These are phyloP conservation scores for Eucalyptus globulus DNA, from an alignment of 345 rosid species.

Conservation along the genomic window DNA sequence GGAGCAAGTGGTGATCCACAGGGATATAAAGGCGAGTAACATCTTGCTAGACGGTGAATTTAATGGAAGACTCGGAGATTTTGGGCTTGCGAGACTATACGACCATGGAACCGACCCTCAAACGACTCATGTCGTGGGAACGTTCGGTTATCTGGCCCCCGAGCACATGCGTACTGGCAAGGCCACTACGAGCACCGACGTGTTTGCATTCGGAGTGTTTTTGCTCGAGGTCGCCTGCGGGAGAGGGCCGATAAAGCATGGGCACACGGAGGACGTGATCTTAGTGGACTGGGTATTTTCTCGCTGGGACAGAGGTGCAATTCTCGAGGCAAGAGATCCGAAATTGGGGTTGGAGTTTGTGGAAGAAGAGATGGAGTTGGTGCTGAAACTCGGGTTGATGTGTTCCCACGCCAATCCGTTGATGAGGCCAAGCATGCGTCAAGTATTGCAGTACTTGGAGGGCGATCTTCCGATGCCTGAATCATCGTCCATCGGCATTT, in stretches of 20 bases:
- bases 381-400: constrained; percentile 24
- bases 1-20: neutral
- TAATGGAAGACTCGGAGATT: constrained; percentile 33
- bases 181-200: neutral
- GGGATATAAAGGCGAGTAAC: constrained; percentile 9
- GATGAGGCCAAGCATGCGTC: constrained; percentile 16
- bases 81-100: constrained; percentile 28
- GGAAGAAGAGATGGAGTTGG: constrained; percentile 22
- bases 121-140: constrained; percentile 23
- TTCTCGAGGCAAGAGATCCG: constrained; percentile 18
- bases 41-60: constrained; percentile 22
- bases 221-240: neutral
- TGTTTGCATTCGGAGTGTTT: neutral
- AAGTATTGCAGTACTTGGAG: constrained; percentile 5
- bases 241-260: neutral
- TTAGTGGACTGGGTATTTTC: neutral
- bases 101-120: constrained; percentile 22
- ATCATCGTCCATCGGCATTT: neutral
- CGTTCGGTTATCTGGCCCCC: constrained; percentile 38
- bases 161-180: neutral
- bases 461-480: neutral
- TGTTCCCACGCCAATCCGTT: constrained; percentile 18
- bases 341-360: constrained; percentile 4
- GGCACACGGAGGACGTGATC: neutral
- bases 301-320: constrained; percentile 7